Evolutionary conservation across 257 asterid genomes (phyloP).

Genomic region (Lycium ferocissimum): DNA sequence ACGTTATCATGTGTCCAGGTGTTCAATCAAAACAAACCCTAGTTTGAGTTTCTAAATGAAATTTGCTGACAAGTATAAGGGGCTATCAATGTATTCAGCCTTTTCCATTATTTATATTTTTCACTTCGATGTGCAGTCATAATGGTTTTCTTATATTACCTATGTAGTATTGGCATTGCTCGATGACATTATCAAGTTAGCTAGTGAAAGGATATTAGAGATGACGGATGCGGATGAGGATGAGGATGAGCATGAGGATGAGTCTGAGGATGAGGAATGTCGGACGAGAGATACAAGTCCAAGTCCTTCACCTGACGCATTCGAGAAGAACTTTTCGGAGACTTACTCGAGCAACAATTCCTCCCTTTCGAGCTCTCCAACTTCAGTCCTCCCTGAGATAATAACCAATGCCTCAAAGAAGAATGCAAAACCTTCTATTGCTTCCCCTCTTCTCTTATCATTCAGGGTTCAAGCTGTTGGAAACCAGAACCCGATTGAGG

Average conservation of each 20-base stretch:
- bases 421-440: conserved; percentile 44
- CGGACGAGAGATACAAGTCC: conserved; percentile 50
- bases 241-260: conserved; percentile 37
- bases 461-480: conserved; percentile 69
- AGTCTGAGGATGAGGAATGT: conserved; percentile 50
- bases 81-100: no score
- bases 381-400: conserved; percentile 70
- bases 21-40: no score
- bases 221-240: conserved; percentile 70
- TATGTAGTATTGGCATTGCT: conserved; percentile 63
- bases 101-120: background rate
- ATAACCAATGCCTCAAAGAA: conserved; percentile 40
- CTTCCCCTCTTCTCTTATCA: conserved; percentile 62
- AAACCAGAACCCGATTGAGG: conserved; percentile 73
- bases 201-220: conserved; percentile 65
- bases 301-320: conserved; percentile 53
- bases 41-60: no score
- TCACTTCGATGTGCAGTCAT: background rate
- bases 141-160: background rate
- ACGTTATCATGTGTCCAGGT: no score
- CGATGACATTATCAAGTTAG: conserved; percentile 71
- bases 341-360: conserved; percentile 44
- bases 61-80: no score
- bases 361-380: conserved; percentile 67
- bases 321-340: conserved; percentile 52